Base-by-base conservation (phyloP, 768 basidiomycete genomes). In the Rossbeevera mucosa region DNA sequence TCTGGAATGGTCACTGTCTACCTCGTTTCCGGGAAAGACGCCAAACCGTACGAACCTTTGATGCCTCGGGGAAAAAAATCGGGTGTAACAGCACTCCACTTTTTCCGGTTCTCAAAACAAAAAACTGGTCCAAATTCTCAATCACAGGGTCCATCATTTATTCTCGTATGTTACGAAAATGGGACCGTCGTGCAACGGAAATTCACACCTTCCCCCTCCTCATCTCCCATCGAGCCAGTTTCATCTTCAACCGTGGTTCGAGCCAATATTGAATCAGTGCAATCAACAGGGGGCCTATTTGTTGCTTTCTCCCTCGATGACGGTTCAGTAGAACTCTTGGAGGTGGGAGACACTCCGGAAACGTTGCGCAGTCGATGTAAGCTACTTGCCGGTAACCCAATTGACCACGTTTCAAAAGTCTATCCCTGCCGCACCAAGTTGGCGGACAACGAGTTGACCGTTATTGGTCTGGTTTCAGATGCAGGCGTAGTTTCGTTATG, bases 401-500 rank as follows among this genome's bases (percentile, higher is more conserved):
- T 68, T 14, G 85, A 90, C 62, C 64, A 67, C 7, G 79, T 85
- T 26, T 69, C 76, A 41, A 74, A 71, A 54, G 75, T 80, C 20
- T 76, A 83, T 64, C 78, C 78, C 4, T 82, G 80, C 57, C 68
- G 69, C 43, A 65, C 79, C 44, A 76, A 80, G 48, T 62, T 86
- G 47, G 78, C 74, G 31, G 80, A 80, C 6, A 71, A 65, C 43
- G 68, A 68, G 13, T 78, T 77, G 18, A 64, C 82, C 14, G 74
- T 91, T 54, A 64, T 90, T 14, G 82, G 75, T 36, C 78, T 79
- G 12, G 80, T 81, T 16, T 85, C 88, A 3, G 78, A 82, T 47
- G 74, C 78, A 1, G 89, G 90, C 9, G 72, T 79, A 9, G 74
- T 91, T 20, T 87, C 90, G 0, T 59, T 92, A 12, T 92, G 89